phyloP scores from a whole-genome alignment of 1,284 basidiomycete genomes.

The Puccinia polysora region DNA sequence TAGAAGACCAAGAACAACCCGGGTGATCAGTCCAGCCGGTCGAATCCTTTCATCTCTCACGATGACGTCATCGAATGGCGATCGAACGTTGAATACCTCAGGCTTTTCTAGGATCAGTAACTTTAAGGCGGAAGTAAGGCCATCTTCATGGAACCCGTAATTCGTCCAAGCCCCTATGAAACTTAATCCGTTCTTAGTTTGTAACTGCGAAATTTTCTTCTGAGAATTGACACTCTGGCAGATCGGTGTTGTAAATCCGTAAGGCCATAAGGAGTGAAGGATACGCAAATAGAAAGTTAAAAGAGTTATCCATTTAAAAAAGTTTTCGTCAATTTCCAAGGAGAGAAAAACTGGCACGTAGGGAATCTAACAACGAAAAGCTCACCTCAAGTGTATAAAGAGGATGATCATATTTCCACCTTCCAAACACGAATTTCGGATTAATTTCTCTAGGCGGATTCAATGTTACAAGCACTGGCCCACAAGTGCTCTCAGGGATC shows the following conservation, averaged over 20 bases:
- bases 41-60: neutral
- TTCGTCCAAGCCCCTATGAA: slow-evolving; percentile 75
- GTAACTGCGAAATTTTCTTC: slow-evolving; percentile 60
- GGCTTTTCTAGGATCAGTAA: slow-evolving; percentile 8
- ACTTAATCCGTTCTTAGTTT: slow-evolving; percentile 63
- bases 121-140: slow-evolving; percentile 6
- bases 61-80: slow-evolving; percentile 3
- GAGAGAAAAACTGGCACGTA: neutral
- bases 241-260: slow-evolving; percentile 37
- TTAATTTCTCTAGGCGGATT: slow-evolving; percentile 65
- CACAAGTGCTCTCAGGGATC: slow-evolving; percentile 61
- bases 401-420: slow-evolving; percentile 67
- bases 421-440: slow-evolving; percentile 57
- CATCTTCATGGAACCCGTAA: slow-evolving; percentile 57
- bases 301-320: slow-evolving; percentile 42
- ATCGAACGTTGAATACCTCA: slow-evolving; percentile 8
- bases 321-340: neutral
- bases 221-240: slow-evolving; percentile 59
- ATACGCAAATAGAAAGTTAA: neutral
- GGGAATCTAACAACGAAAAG: neutral
- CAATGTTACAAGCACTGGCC: slow-evolving; percentile 70
- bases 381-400: slow-evolving; percentile 59
- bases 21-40: neutral
- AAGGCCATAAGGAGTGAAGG: neutral
- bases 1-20: neutral